Evolutionary conservation across 2,329 filamentous ascomycete species (phyloP).

Genomic region (Colletotrichum gigasporum): DNA sequence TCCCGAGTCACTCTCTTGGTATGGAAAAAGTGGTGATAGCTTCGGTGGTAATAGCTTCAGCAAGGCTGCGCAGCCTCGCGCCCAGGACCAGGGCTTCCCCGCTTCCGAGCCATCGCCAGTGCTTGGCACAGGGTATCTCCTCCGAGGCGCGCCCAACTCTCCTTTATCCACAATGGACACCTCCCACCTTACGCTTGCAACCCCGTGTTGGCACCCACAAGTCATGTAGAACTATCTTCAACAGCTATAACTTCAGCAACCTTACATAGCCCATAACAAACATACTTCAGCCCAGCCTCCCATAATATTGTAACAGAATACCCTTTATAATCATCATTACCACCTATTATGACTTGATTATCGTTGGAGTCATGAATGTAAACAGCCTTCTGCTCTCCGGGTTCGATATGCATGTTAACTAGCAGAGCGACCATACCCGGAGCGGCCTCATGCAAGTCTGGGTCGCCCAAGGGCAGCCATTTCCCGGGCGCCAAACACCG

Average conservation of each 20-base stretch:
- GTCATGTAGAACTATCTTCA: too few relatives aligned
- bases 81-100: too few relatives aligned
- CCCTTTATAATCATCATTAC: neutral
- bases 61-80: too few relatives aligned
- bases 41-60: too few relatives aligned
- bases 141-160: too few relatives aligned
- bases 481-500: neutral
- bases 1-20: too few relatives aligned
- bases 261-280: neutral
- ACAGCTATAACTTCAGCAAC: neutral
- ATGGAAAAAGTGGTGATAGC: too few relatives aligned
- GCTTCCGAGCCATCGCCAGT: too few relatives aligned
- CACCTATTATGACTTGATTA: neutral
- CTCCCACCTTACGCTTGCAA: too few relatives aligned
- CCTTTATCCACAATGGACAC: too few relatives aligned
- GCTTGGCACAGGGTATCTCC: too few relatives aligned
- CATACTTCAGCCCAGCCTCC: neutral
- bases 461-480: neutral
- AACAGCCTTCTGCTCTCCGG: neutral
- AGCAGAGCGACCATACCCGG: neutral
- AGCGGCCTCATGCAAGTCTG: neutral
- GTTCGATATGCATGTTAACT: neutral
- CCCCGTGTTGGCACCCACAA: too few relatives aligned
- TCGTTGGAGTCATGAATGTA: neutral
- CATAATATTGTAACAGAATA: neutral